Percentiles rank a stretch among this genome's conserved stretches.
Evolutionary conservation across 345 rosid genomes (phyloP).

Genomic region (Eucalyptus regnans): DNA sequence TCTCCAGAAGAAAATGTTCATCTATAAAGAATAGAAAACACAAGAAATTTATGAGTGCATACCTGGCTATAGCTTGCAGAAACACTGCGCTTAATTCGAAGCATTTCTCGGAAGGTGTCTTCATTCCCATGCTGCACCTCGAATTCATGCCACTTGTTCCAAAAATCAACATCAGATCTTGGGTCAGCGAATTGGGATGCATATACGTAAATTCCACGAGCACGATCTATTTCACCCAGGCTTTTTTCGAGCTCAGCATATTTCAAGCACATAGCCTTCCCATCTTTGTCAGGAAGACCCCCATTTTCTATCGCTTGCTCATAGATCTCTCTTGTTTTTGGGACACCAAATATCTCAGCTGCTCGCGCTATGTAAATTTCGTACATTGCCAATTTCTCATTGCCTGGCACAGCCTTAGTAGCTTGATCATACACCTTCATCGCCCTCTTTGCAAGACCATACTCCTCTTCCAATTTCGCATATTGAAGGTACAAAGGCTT

Average conservation of each 20-base stretch:
- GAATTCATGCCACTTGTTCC: slow-evolving; percentile 91
- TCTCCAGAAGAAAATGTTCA: not conserved
- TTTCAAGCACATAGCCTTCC: slow-evolving; percentile 79
- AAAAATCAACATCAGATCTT: slow-evolving; percentile 73
- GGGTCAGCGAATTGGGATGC: slow-evolving; percentile 97
- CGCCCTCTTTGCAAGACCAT: slow-evolving; percentile 91
- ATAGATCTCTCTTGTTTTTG: slow-evolving; percentile 87
- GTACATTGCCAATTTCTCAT: slow-evolving; percentile 80
- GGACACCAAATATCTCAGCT: slow-evolving; percentile 92
- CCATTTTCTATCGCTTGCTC: slow-evolving; percentile 85
- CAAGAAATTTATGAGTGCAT: not conserved
- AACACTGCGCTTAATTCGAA: slow-evolving; percentile 80
- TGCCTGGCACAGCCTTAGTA: slow-evolving; percentile 78
- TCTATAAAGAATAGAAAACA: not conserved
- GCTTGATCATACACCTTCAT: slow-evolving; percentile 96
- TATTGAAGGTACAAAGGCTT: slow-evolving; percentile 89
- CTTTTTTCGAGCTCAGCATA: slow-evolving; percentile 91
- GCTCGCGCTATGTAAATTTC: slow-evolving; percentile 90
- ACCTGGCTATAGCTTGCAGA: slow-evolving; percentile 96
- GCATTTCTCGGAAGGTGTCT: slow-evolving; percentile 94
- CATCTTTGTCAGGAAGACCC: slow-evolving; percentile 94
- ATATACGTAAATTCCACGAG: slow-evolving; percentile 63
- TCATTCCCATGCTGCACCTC: slow-evolving; percentile 96
- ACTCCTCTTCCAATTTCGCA: slow-evolving; percentile 95
- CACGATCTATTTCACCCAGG: slow-evolving; percentile 90